Evolutionary conservation across 2,329 filamentous ascomycete species (phyloP).

Genomic region (Aspergillus clavatus): DNA sequence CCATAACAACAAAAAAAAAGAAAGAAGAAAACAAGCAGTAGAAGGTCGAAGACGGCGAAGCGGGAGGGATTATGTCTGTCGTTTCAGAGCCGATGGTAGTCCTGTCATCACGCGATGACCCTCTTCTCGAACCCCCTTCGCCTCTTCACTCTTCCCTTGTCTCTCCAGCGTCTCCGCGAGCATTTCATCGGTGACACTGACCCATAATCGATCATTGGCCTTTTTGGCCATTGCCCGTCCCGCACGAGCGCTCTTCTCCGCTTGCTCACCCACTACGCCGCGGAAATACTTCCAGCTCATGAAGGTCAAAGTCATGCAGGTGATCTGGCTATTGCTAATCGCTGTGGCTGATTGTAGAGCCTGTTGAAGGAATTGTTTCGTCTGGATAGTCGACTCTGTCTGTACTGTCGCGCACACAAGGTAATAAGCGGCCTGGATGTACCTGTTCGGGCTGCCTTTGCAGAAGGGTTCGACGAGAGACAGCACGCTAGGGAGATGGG

Average conservation of each 20-base stretch:
- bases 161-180: constrained; percentile 69
- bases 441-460: constrained; percentile 63
- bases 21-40: neutral
- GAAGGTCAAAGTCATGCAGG: constrained; percentile 77
- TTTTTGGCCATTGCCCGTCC: constrained; percentile 63
- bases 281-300: constrained; percentile 82
- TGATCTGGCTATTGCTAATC: constrained; percentile 70
- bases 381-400: constrained; percentile 65
- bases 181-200: constrained; percentile 75
- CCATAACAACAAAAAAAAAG: constrained; percentile 6
- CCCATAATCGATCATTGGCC: constrained; percentile 69
- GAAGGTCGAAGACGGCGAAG: constrained; percentile 2
- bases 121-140: constrained; percentile 43
- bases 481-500: constrained; percentile 57
- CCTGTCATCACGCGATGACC: constrained; percentile 38
- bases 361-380: constrained; percentile 71
- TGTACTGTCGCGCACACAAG: constrained; percentile 67
- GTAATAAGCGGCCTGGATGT: constrained; percentile 72
- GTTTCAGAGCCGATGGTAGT: constrained; percentile 36
- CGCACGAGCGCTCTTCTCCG: constrained; percentile 69
- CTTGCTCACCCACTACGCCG: constrained; percentile 74
- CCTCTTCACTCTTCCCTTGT: constrained; percentile 59
- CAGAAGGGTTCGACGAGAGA: constrained; percentile 65
- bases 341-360: constrained; percentile 66
- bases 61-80: constrained; percentile 11